Base-by-base conservation (phyloP, 1,139 yeast species). In the Hemisphaericaspora xylanilytica region DNA sequence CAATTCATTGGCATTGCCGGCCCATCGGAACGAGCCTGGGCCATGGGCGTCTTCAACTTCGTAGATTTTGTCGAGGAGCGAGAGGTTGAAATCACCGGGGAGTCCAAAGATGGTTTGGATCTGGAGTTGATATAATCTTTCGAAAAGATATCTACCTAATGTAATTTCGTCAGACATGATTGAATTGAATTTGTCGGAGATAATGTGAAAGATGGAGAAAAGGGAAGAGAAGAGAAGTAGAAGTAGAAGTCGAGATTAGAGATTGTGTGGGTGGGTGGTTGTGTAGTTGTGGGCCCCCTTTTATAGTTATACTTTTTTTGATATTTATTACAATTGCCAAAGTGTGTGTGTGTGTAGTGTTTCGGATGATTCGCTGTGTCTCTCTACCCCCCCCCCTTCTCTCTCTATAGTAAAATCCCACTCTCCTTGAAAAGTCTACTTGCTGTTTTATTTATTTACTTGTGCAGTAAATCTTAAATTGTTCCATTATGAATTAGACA, bases 1-100 rank as follows among this genome's bases (percentile, higher is more conserved):
- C 51, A 67, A 61, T 47, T 67, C 72, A 45, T 67, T 67, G 51
- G 70, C 69, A 46, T 65, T 65, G 28, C 73, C 73, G 2, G 69
- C 69, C 73, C 73, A 67, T 50, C 58, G 52, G 55, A 66, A 53
- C 4, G 48, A 45, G 1, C 38, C 38, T 24, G 32, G 13, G 4
- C 48, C 48, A 28, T 45, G 46, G 12, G 22, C 38, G 8, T 61
- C 62, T 14, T 56, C 65, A 20, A 66, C 69, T 40, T 67, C 71
- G 43, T 67, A 65, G 32, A 67, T 53, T 46, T 63, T 63, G 46
- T 67, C 72, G 41, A 67, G 58, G 29, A 67, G 55, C 3, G 64
- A 49, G 37, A 64, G 57, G 51, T 67, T 67, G 57, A 64, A 67
- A 48, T 67, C 73, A 9, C 73, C 72, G 5, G 73, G 72, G 30